Evolutionary conservation across 2,329 filamentous ascomycete species (phyloP).

Genomic region (Penicillium sp.): DNA sequence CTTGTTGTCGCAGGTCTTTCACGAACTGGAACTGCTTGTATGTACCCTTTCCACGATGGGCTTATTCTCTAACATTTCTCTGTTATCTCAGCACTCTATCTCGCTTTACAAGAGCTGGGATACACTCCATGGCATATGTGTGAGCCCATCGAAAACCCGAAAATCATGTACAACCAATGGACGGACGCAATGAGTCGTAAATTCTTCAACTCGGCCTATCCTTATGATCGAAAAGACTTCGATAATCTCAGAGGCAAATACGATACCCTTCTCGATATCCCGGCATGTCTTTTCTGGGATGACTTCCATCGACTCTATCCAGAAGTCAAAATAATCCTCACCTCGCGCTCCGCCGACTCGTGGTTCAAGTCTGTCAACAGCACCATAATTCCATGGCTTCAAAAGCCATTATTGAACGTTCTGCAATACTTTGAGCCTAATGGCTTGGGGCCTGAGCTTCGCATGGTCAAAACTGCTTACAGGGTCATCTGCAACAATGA

Average conservation of each 20-base stretch:
- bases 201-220: background rate
- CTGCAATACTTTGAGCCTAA: slow-evolving; percentile 5
- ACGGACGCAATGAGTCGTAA: slow-evolving; percentile 8
- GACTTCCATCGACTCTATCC: slow-evolving; percentile 7
- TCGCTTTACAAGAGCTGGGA: slow-evolving; percentile 9
- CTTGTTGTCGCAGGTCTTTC: slow-evolving; percentile 8
- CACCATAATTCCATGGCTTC: slow-evolving; percentile 9
- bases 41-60: background rate
- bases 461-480: slow-evolving; percentile 10
- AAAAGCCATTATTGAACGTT: slow-evolving; percentile 2
- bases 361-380: slow-evolving; percentile 8
- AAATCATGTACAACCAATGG: slow-evolving; percentile 10
- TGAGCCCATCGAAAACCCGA: slow-evolving; percentile 6
- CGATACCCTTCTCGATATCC: slow-evolving; percentile 7
- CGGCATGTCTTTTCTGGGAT: slow-evolving; percentile 8
- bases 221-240: slow-evolving; percentile 7
- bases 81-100: slow-evolving; percentile 1
- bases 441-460: slow-evolving; percentile 3
- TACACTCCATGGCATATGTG: slow-evolving; percentile 13
- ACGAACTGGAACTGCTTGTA: slow-evolving; percentile 8
- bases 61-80: background rate
- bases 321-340: slow-evolving; percentile 7
- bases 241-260: slow-evolving; percentile 6
- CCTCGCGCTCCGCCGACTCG: slow-evolving; percentile 5
- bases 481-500: slow-evolving; percentile 9